Evolutionary conservation across 2,329 filamentous ascomycete genomes (phyloP), one percentile per base, ranked within the genome.

Genomic region (Emmonsia crescens): DNA sequence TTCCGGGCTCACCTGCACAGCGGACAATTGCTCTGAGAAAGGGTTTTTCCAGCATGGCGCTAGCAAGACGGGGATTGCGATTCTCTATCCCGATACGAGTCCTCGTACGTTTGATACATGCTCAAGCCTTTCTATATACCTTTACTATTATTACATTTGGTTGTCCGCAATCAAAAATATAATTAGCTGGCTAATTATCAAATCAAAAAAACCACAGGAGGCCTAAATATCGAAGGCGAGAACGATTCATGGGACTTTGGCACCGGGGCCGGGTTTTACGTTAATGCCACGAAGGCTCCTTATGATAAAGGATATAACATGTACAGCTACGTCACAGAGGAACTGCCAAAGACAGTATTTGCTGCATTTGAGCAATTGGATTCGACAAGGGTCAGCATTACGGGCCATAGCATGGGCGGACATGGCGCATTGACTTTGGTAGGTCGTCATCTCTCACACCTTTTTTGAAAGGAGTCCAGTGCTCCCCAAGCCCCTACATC

Each of bases 381-480:
- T 74, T 71, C 75, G 0, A 76, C 70, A 33, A 82, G 87, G 48
- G 85, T 96, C 61, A 88, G 87, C 75, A 94, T 99, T 70, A 90
- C 89, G 48, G 94, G 94, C 5, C 94, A 99, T 79, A 92, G 87
- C 69, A 99, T 99, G 94, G 94, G 94, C 67, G 94, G 94, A 0
- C 94, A 99, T 76, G 94, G 94, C 65, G 94, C 94, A 52, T 80
- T 99, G 68, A 96, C 92, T 54, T 78, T 97, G 68, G 82, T 84
- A 71, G 57, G 71, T 64, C 8, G 27, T 59, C 31, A 57, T 57
- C n/a, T 24, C 54, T 6, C 16, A 3, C 29, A n/a, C 51, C 51
- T 19, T 29, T 33, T 1, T 9, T 31, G 8, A n/a, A 27, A 19
- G n/a, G 12, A 21, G 19, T 9, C 51, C 16, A 10, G n/a, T 27